phyloP scores from a whole-genome alignment of 2,329 filamentous ascomycete species.

The Diplodia intermedia region DNA sequence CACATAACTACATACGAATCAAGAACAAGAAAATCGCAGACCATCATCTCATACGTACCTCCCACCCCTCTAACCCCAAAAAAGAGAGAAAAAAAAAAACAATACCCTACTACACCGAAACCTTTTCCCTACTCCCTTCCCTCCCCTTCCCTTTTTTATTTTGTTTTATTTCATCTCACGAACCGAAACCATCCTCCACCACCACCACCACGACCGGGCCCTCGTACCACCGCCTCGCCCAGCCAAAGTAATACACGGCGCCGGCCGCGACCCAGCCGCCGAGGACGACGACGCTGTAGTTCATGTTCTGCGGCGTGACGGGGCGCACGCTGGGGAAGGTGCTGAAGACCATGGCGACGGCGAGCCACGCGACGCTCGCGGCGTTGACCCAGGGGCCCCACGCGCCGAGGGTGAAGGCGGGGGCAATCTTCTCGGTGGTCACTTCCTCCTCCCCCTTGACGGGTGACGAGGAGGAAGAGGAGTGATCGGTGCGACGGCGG shows the following conservation, averaged over 20 bases:
- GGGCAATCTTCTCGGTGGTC: slow-evolving; percentile 30
- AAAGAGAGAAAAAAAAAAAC: not conserved
- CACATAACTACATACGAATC: no score
- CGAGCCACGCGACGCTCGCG: slow-evolving; percentile 53
- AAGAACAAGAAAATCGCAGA: no score
- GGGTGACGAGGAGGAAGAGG: slow-evolving; percentile 18
- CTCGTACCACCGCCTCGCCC: slow-evolving; percentile 40
- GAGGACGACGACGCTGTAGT: slow-evolving; percentile 56
- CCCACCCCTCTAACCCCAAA: no score
- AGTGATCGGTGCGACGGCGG: slow-evolving; percentile 40
- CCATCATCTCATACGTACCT: no score
- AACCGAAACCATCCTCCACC: slow-evolving; percentile 11
- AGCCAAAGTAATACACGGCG: slow-evolving; percentile 44
- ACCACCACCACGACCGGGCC: slow-evolving; percentile 35
- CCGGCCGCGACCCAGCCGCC: slow-evolving; percentile 50
- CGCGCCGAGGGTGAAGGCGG: slow-evolving; percentile 42
- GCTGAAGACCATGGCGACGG: slow-evolving; percentile 55
- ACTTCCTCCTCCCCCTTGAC: no score
- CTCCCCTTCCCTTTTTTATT: no score
- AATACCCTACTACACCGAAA: not conserved
- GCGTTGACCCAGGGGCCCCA: slow-evolving; percentile 51
- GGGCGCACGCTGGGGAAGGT: slow-evolving; percentile 54
- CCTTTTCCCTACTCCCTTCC: no score
- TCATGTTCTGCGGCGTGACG: slow-evolving; percentile 55
- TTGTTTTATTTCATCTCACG: no score